A percentile compares a stretch with the other conserved stretches of the same genome.
Evolutionary conservation across 192 early-diverging fungal genomes (phyloP).

Genomic region (Cladochytrium replicatum): DNA sequence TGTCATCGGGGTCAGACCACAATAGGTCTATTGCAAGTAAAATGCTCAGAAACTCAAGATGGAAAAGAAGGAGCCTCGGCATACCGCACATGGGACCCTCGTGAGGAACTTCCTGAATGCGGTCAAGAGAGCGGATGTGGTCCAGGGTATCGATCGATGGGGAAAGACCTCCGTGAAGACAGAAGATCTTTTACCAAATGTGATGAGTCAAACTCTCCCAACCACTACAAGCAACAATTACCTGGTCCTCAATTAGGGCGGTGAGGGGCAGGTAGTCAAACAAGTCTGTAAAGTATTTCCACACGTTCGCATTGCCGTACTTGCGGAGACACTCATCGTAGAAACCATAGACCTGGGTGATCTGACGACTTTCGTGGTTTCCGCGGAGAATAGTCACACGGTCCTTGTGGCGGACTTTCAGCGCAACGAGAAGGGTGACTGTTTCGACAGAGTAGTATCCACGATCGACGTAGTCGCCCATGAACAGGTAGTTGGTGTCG

Average conservation of each 20-base stretch:
- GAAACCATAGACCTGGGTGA: conserved; percentile 98
- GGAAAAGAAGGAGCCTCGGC: background rate
- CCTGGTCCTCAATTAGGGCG: conserved; percentile 84
- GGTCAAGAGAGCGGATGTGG: conserved; percentile 88
- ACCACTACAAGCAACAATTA: conserved; percentile 5
- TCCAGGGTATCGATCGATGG: conserved; percentile 88
- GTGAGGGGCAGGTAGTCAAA: conserved; percentile 94
- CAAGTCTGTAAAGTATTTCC: conserved; percentile 95
- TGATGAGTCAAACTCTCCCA: background rate
- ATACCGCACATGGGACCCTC: conserved; percentile 90
- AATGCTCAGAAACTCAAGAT: background rate
- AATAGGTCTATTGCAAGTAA: conserved; percentile 52
- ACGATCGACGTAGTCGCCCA: conserved; percentile 97
- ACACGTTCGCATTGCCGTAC: conserved; percentile 92
- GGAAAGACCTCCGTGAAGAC: conserved; percentile 91
- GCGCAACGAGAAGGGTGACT: conserved; percentile 83
- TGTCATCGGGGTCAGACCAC: conserved; percentile 93
- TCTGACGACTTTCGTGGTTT: conserved; percentile 89
- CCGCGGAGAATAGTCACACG: conserved; percentile 87
- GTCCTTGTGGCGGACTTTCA: conserved; percentile 93
- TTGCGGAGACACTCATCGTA: conserved; percentile 96
- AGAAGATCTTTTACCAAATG: conserved; percentile 55
- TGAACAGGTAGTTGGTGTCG: conserved; percentile 95
- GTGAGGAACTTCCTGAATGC: conserved; percentile 96
- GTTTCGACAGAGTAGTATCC: conserved; percentile 97